Percentiles rank a stretch among this genome's conserved stretches.
Evolutionary conservation across 495 filamentous ascomycete species (phyloP).

Genomic region (Talaromyces stipitatus): DNA sequence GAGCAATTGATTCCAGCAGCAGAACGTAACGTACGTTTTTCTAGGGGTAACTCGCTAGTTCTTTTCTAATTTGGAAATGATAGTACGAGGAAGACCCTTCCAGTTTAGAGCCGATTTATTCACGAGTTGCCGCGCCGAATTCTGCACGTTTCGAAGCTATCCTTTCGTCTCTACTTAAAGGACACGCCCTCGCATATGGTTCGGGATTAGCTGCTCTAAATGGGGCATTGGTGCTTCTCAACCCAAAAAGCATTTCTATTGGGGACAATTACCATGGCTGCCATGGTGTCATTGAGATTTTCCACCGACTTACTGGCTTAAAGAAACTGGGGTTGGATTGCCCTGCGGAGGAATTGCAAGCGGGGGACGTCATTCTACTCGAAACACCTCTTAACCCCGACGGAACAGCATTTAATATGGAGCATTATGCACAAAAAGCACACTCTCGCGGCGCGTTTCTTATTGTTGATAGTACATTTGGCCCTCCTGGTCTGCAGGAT

Average conservation of each 20-base stretch:
- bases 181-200: constrained; percentile 63
- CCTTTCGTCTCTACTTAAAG: constrained; percentile 63
- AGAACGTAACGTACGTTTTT: constrained; percentile 15
- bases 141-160: constrained; percentile 76
- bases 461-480: constrained; percentile 89
- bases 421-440: constrained; percentile 59
- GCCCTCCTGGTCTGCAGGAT: constrained; percentile 81
- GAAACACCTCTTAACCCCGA: constrained; percentile 90
- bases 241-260: constrained; percentile 72
- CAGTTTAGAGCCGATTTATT: constrained; percentile 59
- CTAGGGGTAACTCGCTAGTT: neutral
- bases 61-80: neutral
- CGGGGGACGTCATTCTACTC: constrained; percentile 81
- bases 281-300: constrained; percentile 69
- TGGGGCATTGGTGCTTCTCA: constrained; percentile 66
- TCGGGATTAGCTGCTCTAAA: constrained; percentile 86
- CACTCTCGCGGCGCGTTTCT: constrained; percentile 64
- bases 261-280: constrained; percentile 87
- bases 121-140: constrained; percentile 66
- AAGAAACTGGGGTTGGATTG: constrained; percentile 58
- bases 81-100: neutral
- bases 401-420: constrained; percentile 69
- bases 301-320: constrained; percentile 64
- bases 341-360: constrained; percentile 42
- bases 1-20: constrained; percentile 43